Conservation (phyloP, 768 basidiomycete genomes). For the Multifurca ochricompacta region DNA sequence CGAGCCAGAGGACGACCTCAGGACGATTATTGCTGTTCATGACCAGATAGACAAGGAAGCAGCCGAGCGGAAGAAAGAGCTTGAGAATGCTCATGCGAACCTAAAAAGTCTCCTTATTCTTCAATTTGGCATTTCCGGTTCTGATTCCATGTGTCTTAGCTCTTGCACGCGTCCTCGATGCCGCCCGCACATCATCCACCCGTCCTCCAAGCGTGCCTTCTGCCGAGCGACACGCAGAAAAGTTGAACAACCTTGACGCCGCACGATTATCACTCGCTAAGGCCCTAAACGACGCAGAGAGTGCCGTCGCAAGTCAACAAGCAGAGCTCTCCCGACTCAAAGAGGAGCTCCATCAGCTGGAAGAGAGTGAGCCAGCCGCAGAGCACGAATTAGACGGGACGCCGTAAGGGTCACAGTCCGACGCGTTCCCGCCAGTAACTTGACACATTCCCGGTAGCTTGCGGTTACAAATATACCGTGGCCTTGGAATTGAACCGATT, state of each 20-base stretch:
- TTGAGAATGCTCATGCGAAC: conserved; percentile 58
- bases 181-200: conserved; percentile 61
- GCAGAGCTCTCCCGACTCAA: conserved; percentile 62
- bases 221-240: conserved; percentile 49
- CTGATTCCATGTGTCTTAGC: conserved; percentile 33
- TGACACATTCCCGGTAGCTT: no score
- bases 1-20: conserved; percentile 71
- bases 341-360: conserved; percentile 51
- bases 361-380: conserved; percentile 61
- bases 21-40: conserved; percentile 67
- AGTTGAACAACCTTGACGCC: conserved; percentile 57
- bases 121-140: background rate
- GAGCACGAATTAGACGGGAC: conserved; percentile 70
- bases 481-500: conserved; percentile 65
- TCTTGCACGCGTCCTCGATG: conserved; percentile 54
- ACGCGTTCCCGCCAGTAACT: background rate
- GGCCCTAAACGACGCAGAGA: conserved; percentile 66
- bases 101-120: conserved; percentile 44
- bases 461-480: conserved; percentile 60
- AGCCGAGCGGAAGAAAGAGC: conserved; percentile 50
- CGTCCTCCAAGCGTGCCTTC: conserved; percentile 66
- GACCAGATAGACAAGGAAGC: conserved; percentile 57
- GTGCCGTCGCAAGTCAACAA: conserved; percentile 55
- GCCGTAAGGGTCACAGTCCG: conserved; percentile 38
- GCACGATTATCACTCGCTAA: conserved; percentile 61